These are phyloP conservation scores for Nakaseomyces kungkrabaensis DNA, from an alignment of 1,139 yeast species.

Conservation along the genomic window DNA sequence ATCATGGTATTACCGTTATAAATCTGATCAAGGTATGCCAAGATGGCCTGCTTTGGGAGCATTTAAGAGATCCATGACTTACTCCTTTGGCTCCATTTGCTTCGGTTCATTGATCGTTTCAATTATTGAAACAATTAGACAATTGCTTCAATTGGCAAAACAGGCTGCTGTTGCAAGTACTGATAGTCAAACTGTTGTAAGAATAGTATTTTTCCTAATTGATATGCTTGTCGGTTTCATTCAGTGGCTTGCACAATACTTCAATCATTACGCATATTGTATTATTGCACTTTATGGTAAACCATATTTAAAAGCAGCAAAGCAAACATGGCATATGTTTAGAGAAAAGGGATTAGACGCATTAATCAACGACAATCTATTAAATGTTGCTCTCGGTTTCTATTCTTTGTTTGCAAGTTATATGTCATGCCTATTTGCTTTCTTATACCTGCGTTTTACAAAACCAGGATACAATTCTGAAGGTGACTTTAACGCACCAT, in stretches of 20 bases:
- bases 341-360: constrained; percentile 80
- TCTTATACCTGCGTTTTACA: constrained; percentile 63
- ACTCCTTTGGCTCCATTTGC: constrained; percentile 83
- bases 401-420: constrained; percentile 66
- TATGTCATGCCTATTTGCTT: constrained; percentile 57
- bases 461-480: constrained; percentile 56
- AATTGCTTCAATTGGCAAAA: constrained; percentile 39
- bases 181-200: constrained; percentile 39
- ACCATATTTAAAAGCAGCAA: constrained; percentile 63
- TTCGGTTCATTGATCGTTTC: constrained; percentile 82
- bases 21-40: constrained; percentile 74
- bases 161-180: constrained; percentile 29
- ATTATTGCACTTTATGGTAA: constrained; percentile 83
- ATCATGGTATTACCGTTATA: constrained; percentile 78
- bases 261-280: constrained; percentile 85
- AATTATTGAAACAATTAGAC: constrained; percentile 54
- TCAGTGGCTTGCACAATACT: constrained; percentile 75
- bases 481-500: constrained; percentile 65
- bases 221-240: constrained; percentile 56
- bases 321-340: constrained; percentile 71
- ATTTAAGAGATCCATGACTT: constrained; percentile 71
- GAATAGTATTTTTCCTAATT: constrained; percentile 45
- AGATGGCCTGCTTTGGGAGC: constrained; percentile 74
- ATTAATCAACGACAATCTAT: constrained; percentile 72
- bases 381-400: constrained; percentile 64